Base-by-base conservation (phyloP, 305 asterid species). In the Caryopteris hybrid region DNA sequence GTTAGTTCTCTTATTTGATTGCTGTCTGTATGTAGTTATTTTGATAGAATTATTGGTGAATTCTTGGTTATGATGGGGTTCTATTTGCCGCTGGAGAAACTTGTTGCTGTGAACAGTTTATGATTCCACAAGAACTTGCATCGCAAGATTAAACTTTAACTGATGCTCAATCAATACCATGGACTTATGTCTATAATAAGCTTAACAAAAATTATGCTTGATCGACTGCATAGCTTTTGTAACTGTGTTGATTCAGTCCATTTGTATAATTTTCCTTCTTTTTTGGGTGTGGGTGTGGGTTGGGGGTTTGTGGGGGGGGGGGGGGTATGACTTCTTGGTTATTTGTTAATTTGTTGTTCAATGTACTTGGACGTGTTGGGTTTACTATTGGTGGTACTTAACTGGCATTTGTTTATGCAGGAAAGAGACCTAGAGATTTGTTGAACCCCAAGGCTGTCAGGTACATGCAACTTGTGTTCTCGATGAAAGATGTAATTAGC, bases 401-500 rank as follows among this genome's bases (percentile, higher is more conserved):
- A 16, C 6, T 39, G 42, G 42, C 36, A 20, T 65, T 46, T 45
- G 29, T 70, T n/a, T 55, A 53, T 73, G 61, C 87, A 94, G 99
- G 96, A 42, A 94, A 94, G 82, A 89, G 88, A 78, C 99, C 99
- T 56, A 84, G 98, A 77, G 99, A 94, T 83, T 80, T 94, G 80
- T 78, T 94, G 76, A 94, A 94, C 67, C 95, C 96, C 58, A 94
- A 91, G 90, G 96, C 98, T 48, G 80, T 94, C 45, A 87, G 91
- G 79, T 86, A 91, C 76, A 86, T 94, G 99, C 98, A 87, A 55
- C 78, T 77, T 47, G 78, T 94, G 67, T 94, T 94, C 76, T 88
- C 98, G 59, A 72, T 86, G 71, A 94, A 91, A 83, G 99, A 94
- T 76, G 84, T 84, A 45, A 81, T 89, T 45, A 84, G 82, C 89